A percentile compares a stretch with the other conserved stretches of the same genome.
These are phyloP conservation scores for Malassezia brasiliensis DNA, from an alignment of 1,284 basidiomycete genomes.

Conservation along the genomic window DNA sequence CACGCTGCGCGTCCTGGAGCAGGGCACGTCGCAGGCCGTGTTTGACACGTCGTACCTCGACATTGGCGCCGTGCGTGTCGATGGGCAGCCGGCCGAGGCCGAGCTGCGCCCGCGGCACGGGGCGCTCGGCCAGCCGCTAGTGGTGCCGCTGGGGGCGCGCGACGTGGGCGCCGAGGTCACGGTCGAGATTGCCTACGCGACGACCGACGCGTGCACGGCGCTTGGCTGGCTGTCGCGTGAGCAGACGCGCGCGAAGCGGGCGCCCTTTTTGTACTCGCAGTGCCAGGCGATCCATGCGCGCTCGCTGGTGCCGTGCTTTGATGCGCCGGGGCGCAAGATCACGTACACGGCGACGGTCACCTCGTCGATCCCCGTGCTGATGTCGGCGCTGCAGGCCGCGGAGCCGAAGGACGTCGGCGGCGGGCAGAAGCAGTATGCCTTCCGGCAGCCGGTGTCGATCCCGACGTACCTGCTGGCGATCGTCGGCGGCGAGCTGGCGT, in stretches of 20 bases:
- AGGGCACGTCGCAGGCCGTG: conserved; percentile 61
- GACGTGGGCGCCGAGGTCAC: conserved; percentile 26
- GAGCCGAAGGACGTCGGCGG: conserved; percentile 19
- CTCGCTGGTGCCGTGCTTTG: conserved; percentile 36
- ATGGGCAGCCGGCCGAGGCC: conserved; percentile 51
- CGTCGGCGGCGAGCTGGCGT: conserved; percentile 40
- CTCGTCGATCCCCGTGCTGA: conserved; percentile 39
- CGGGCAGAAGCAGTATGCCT: conserved; percentile 26
- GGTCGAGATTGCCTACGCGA: conserved; percentile 51
- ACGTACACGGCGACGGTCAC: conserved; percentile 41
- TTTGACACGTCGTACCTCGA: conserved; percentile 71
- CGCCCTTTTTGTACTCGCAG: conserved; percentile 82
- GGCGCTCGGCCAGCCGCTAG: conserved; percentile 49
- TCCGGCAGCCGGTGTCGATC: conserved; percentile 40
- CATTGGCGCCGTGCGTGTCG: conserved; percentile 57
- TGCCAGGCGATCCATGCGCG: conserved; percentile 60
- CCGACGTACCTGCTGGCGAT: conserved; percentile 46
- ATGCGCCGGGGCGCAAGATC: conserved; percentile 44
- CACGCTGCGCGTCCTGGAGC: conserved; percentile 55
- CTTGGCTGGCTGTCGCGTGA: conserved; percentile 87
- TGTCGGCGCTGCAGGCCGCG: conserved; percentile 40
- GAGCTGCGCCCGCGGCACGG: conserved; percentile 52
- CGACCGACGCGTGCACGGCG: conserved; percentile 68
- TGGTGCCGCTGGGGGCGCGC: conserved; percentile 44
- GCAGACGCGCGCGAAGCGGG: conserved; percentile 73